A percentile compares a stretch with the other conserved stretches of the same genome.
These are phyloP conservation scores for Ceratorhiza oryzae-sativae DNA, from an alignment of 1,284 basidiomycete species.

Conservation along the genomic window DNA sequence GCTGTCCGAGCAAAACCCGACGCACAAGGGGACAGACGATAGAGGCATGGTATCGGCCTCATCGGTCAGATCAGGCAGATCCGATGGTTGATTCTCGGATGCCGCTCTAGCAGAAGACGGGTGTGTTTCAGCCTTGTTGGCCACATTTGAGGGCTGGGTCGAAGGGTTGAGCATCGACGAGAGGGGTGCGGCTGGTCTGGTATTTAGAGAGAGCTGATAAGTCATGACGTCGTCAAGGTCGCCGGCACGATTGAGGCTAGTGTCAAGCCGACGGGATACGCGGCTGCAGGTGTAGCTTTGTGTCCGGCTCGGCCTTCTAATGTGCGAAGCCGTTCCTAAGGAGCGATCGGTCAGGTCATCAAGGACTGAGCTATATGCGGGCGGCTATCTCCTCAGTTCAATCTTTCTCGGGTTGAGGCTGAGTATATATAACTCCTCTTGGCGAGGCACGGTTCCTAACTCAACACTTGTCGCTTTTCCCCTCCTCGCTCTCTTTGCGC, in stretches of 20 bases:
- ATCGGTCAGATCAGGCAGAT: background rate
- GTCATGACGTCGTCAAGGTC: background rate
- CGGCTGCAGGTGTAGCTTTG: background rate
- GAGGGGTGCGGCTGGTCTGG: background rate
- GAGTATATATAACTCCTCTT: background rate
- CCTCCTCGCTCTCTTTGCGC: constrained; percentile 2
- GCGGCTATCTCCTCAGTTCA: background rate
- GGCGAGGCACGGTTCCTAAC: background rate
- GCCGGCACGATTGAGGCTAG: background rate
- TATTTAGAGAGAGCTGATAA: background rate
- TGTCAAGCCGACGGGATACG: background rate
- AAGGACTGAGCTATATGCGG: background rate
- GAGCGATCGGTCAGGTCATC: background rate
- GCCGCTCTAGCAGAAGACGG: background rate
- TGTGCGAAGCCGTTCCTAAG: constrained; percentile 3
- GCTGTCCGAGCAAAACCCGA: background rate
- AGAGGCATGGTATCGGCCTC: background rate
- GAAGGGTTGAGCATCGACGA: background rate
- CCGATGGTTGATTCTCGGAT: background rate
- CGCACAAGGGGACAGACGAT: background rate
- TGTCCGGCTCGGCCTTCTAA: background rate
- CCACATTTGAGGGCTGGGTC: background rate
- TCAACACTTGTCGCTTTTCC: background rate
- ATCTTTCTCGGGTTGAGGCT: background rate
- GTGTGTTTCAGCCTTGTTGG: background rate